Base-by-base conservation (phyloP, 345 rosid genomes). In the Microcos paniculata region DNA sequence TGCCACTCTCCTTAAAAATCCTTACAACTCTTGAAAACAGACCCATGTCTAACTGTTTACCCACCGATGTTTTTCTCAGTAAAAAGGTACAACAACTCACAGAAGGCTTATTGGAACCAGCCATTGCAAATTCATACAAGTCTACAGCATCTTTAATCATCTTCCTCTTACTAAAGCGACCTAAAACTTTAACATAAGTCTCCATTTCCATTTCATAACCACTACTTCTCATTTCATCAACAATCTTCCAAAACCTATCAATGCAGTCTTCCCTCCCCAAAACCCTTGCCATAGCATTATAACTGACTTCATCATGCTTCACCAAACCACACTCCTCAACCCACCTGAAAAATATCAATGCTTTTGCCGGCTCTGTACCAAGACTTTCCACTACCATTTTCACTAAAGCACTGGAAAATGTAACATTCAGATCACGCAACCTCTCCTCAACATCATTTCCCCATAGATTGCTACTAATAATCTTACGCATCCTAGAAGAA, bases 341-440 rank as follows among this genome's bases (percentile, higher is more conserved):
- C 99, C 99, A 95, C 81, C 97, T 77, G 75, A 95, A 95, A 74
- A 89, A 89, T 73, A 91, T 79, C 80, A 93, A 81, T 1, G 93
- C 92, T 86, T 95, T 93, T 43, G 74, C 79, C 0, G 98, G 97
- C 62, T 90, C 96, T 6, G 82, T 81, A n/a, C 80, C 91, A 77
- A 91, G 92, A 82, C 78, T 83, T 46, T 87, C 96, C 85, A 93
- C 58, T 53, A 91, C 87, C 82, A 67, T 76, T 84, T 81, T 85
- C 78, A 95, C 92, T 75, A 89, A 80, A 74, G 79, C 87, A 75
- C 83, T 84, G 0, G 91, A 87, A 72, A 89, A 90, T 8, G 66
- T 76, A 59, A 79, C 85, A 80, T 88, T 82, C 67, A 93, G 74
- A 43, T 83, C 88, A 63, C 43, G 83, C 8, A 96, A 23, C 70